Evolutionary conservation across 495 filamentous ascomycete species (phyloP).

Genomic region (Neurospora sp.): DNA sequence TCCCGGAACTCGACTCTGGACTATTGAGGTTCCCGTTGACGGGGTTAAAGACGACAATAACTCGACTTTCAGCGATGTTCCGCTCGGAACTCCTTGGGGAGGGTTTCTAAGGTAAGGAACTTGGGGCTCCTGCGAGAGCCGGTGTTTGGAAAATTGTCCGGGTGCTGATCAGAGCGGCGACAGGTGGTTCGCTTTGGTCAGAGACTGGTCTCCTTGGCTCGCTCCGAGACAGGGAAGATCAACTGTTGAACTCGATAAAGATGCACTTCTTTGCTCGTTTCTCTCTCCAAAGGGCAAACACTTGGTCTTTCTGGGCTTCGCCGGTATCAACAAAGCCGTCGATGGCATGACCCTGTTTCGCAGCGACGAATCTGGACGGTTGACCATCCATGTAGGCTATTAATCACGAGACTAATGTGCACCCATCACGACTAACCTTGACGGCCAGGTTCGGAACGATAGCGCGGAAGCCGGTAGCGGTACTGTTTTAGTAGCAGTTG

Average conservation of each 20-base stretch:
- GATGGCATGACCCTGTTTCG: slow-evolving; percentile 63
- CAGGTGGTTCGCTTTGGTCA: slow-evolving; percentile 69
- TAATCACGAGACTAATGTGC: background rate
- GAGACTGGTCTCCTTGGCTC: slow-evolving; percentile 77
- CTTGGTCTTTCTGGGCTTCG: slow-evolving; percentile 73
- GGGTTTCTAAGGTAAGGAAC: slow-evolving; percentile 28
- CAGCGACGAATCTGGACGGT: slow-evolving; percentile 52
- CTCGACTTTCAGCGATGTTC: slow-evolving; percentile 45
- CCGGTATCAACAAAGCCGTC: slow-evolving; percentile 45
- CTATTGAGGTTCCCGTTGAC: slow-evolving; percentile 44
- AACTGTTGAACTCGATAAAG: slow-evolving; percentile 56
- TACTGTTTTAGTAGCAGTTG: slow-evolving; percentile 60
- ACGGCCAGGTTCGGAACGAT: slow-evolving; percentile 50
- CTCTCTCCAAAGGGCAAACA: slow-evolving; percentile 58
- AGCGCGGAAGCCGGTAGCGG: slow-evolving; percentile 40
- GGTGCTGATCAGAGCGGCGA: slow-evolving; percentile 3
- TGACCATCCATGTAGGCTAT: slow-evolving; percentile 53
- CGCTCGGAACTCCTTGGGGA: slow-evolving; percentile 55
- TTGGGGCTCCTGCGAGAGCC: background rate
- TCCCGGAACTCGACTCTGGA: slow-evolving; percentile 63
- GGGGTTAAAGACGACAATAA: slow-evolving; percentile 38
- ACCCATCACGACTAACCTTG: background rate
- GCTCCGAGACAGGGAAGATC: slow-evolving; percentile 73
- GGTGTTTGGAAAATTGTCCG: slow-evolving; percentile 1
- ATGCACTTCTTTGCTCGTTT: slow-evolving; percentile 75